Evolutionary conservation across 257 asterid species (phyloP).

Genomic region (Craterostigma plantagineum): DNA sequence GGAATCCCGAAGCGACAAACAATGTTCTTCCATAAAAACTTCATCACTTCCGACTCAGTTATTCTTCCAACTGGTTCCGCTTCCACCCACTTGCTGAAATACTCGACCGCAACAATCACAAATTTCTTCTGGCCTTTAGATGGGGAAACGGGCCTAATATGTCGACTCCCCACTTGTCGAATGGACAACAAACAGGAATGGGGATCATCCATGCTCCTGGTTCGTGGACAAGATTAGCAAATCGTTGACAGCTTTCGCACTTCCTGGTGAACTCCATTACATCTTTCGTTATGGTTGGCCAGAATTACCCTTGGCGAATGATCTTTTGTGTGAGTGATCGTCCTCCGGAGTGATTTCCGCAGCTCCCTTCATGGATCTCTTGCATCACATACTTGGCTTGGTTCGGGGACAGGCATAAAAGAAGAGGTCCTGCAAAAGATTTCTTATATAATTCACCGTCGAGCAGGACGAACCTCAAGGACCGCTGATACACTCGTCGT

Average conservation of each 20-base stretch:
- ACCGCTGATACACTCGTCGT: neutral
- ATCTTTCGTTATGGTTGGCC: neutral
- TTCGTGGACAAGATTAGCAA: neutral
- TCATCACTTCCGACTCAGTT: neutral
- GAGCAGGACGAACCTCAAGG: neutral
- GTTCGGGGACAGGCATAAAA: neutral
- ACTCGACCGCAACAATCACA: neutral
- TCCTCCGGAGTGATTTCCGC: neutral
- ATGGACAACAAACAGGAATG: neutral
- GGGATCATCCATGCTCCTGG: neutral
- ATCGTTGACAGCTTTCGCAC: neutral
- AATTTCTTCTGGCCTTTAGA: neutral
- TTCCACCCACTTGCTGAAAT: neutral
- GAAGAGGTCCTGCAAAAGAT: neutral
- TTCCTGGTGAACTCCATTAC: neutral
- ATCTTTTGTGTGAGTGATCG: neutral
- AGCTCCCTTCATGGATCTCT: neutral
- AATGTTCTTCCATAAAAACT: constrained; percentile 1
- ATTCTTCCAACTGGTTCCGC: neutral
- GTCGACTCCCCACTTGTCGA: constrained; percentile 1
- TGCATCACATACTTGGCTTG: neutral
- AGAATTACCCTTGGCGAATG: neutral
- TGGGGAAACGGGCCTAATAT: constrained; percentile 1
- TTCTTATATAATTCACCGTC: neutral
- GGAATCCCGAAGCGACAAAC: constrained; percentile 1